Conservation (phyloP, 1,284 basidiomycete species). For the Rhodotorula sp. region DNA sequence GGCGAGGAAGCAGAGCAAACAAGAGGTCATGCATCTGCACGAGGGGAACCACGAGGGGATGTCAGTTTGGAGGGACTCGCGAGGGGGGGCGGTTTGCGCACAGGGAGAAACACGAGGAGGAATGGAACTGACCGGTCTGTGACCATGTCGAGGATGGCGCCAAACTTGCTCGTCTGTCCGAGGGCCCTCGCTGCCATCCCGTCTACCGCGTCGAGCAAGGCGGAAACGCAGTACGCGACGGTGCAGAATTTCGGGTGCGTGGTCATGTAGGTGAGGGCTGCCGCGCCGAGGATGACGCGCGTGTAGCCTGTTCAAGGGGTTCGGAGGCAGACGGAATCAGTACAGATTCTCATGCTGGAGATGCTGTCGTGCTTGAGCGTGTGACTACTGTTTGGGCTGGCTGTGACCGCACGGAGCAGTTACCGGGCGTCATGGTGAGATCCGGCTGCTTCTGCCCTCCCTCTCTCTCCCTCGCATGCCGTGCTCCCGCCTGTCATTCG, state of each 20-base stretch:
- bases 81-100: too few species aligned
- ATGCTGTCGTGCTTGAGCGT: too few species aligned
- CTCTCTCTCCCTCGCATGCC: too few species aligned
- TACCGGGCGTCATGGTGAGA: neutral
- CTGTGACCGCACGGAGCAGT: too few species aligned
- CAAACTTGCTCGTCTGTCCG: constrained; percentile 91
- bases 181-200: constrained; percentile 88
- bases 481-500: too few species aligned
- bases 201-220: constrained; percentile 91
- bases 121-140: constrained; percentile 90
- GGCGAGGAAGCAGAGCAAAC: constrained; percentile 89
- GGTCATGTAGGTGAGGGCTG: constrained; percentile 90
- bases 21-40: constrained; percentile 87
- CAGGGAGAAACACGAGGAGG: too few species aligned
- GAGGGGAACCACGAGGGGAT: too few species aligned
- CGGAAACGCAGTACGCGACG: constrained; percentile 84
- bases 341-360: neutral
- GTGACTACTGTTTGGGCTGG: too few species aligned
- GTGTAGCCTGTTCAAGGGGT: constrained; percentile 67
- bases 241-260: constrained; percentile 92
- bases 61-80: neutral
- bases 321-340: neutral
- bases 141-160: constrained; percentile 98
- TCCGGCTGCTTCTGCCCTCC: too few species aligned
- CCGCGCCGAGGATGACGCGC: constrained; percentile 83